Conservation (phyloP, 768 basidiomycete species). For the Gymnopilus dilepis region DNA sequence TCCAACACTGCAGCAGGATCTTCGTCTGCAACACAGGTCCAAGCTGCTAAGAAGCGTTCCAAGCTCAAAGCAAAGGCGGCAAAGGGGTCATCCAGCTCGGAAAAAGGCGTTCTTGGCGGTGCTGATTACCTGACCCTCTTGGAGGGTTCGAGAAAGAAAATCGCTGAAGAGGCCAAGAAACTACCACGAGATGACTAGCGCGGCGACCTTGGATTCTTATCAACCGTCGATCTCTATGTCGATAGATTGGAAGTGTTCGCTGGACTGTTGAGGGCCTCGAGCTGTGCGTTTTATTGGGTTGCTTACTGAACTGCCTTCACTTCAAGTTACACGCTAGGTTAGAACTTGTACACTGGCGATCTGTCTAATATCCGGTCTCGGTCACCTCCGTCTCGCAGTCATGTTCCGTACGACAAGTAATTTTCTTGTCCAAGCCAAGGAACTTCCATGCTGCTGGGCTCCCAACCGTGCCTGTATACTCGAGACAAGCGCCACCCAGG, state of each 20-base stretch:
- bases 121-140: conserved; percentile 79
- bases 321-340: too few relatives aligned
- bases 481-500: background rate
- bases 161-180: conserved; percentile 68
- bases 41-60: conserved; percentile 55
- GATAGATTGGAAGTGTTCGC: background rate
- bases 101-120: conserved; percentile 60
- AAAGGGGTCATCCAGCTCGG: conserved; percentile 20
- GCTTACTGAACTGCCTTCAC: too few relatives aligned
- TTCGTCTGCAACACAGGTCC: conserved; percentile 41
- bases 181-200: conserved; percentile 43
- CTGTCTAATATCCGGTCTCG: conserved; percentile 1
- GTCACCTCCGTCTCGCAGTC: background rate
- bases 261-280: too few relatives aligned
- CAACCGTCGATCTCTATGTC: background rate
- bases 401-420: background rate
- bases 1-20: conserved; percentile 25
- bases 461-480: background rate
- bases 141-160: conserved; percentile 74
- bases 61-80: conserved; percentile 49
- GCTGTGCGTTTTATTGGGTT: too few relatives aligned
- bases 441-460: background rate
- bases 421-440: background rate
- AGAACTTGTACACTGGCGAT: too few relatives aligned
- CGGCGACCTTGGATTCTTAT: background rate